Percentiles rank a stretch among this genome's conserved stretches.
Conservation (phyloP, 305 asterid genomes). For the Ilex paraguariensis region DNA sequence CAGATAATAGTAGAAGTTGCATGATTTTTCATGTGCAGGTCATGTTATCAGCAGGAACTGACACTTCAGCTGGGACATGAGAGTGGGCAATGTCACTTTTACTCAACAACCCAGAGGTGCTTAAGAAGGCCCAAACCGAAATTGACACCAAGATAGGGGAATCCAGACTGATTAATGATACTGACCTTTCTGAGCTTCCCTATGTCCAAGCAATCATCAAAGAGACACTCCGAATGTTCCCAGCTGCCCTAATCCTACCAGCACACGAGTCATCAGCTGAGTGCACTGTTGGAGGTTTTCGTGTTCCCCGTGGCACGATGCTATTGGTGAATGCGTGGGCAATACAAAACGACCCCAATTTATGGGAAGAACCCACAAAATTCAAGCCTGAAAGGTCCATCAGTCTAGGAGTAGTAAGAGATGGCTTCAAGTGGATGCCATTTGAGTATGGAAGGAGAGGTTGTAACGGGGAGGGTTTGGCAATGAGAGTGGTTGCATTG, state of each 20-base stretch:
- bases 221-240: slow-evolving; percentile 41
- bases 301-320: slow-evolving; percentile 35
- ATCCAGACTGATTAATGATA: slow-evolving; percentile 27
- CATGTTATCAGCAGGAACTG: slow-evolving; percentile 43
- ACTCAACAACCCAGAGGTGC: slow-evolving; percentile 45
- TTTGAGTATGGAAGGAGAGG: slow-evolving; percentile 55
- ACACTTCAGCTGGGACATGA: slow-evolving; percentile 41
- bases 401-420: slow-evolving; percentile 5
- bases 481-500: slow-evolving; percentile 35
- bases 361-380: slow-evolving; percentile 39
- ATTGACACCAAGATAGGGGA: slow-evolving; percentile 24
- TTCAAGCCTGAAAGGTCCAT: slow-evolving; percentile 52
- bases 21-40: slow-evolving; percentile 19
- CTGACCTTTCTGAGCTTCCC: slow-evolving; percentile 28
- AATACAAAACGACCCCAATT: slow-evolving; percentile 36
- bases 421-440: slow-evolving; percentile 28
- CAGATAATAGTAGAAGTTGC: too few species aligned
- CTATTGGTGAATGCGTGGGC: slow-evolving; percentile 48
- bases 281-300: slow-evolving; percentile 37
- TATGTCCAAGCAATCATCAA: slow-evolving; percentile 30
- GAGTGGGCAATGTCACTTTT: slow-evolving; percentile 54
- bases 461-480: slow-evolving; percentile 56
- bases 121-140: slow-evolving; percentile 38
- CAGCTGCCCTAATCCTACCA: slow-evolving; percentile 32
- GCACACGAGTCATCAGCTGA: slow-evolving; percentile 41